A percentile compares a stretch with the other conserved stretches of the same genome.
These are phyloP conservation scores for Aristolochia fimbriata DNA, from an alignment of 164 flowering plant genomes.

Conservation along the genomic window DNA sequence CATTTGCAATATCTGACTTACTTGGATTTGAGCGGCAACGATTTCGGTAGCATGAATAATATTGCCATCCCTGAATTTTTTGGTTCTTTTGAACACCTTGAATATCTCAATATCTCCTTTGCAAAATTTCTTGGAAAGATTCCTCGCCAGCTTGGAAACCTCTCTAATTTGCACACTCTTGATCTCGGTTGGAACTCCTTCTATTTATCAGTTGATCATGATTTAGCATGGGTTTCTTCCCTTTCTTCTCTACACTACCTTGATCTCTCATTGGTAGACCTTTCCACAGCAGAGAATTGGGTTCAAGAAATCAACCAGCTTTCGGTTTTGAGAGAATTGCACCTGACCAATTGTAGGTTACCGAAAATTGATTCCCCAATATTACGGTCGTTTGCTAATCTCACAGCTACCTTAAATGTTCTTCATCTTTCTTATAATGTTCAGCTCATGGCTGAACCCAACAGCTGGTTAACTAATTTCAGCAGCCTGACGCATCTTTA, in stretches of 20 bases:
- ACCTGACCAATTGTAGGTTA: neutral
- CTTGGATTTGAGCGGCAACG: neutral
- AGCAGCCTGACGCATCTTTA: too few species aligned
- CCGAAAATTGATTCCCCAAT: neutral
- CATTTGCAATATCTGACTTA: neutral
- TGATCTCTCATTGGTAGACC: too few species aligned
- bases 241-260: too few species aligned
- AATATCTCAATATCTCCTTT: constrained; percentile 3
- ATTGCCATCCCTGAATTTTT: constrained; percentile 7
- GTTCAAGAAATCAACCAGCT: neutral
- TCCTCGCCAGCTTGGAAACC: constrained; percentile 6
- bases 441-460: too few species aligned
- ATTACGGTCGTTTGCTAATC: neutral
- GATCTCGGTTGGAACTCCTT: too few species aligned
- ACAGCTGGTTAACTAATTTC: too few species aligned
- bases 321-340: too few species aligned
- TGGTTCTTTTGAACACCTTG: neutral
- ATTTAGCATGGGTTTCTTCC: too few species aligned
- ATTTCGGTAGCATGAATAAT: neutral
- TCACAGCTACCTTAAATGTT: too few species aligned
- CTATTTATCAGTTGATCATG: too few species aligned
- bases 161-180: neutral
- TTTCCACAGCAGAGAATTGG: neutral
- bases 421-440: too few species aligned
- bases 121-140: constrained; percentile 1